Conservation (phyloP, 2,329 filamentous ascomycete species). For the Talaromyces sp. region DNA sequence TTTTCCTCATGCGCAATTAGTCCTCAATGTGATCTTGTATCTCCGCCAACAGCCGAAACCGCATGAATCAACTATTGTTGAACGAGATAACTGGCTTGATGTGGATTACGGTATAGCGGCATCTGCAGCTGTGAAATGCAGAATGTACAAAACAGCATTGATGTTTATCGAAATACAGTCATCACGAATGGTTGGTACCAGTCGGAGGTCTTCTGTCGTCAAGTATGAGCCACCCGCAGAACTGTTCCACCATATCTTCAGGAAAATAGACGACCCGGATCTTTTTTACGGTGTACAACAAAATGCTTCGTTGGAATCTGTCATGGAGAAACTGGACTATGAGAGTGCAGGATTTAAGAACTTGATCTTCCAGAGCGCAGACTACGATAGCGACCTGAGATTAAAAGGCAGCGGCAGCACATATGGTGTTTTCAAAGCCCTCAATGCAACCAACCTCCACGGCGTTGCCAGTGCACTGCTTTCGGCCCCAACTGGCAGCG, state of each 20-base stretch:
- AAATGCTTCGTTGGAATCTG: constrained; percentile 67
- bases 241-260: constrained; percentile 75
- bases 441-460: constrained; percentile 76
- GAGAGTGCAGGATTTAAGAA: constrained; percentile 84
- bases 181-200: constrained; percentile 52
- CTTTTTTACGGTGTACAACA: constrained; percentile 89
- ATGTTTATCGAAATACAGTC: constrained; percentile 72
- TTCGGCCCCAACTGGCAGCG: constrained; percentile 53
- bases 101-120: constrained; percentile 69
- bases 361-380: constrained; percentile 82
- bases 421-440: constrained; percentile 66
- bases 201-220: constrained; percentile 61
- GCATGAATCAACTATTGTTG: constrained; percentile 70
- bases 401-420: constrained; percentile 55
- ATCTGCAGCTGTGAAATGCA: constrained; percentile 67
- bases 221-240: constrained; percentile 56
- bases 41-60: constrained; percentile 75
- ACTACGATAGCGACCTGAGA: constrained; percentile 79
- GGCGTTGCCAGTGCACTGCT: constrained; percentile 80
- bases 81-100: constrained; percentile 79
- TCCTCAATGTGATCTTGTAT: constrained; percentile 79
- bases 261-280: constrained; percentile 91
- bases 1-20: constrained; percentile 62
- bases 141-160: constrained; percentile 81
- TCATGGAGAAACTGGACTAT: constrained; percentile 79